Evolutionary conservation across 1,284 basidiomycete genomes (phyloP).

Genomic region (Ustilago hordei): DNA sequence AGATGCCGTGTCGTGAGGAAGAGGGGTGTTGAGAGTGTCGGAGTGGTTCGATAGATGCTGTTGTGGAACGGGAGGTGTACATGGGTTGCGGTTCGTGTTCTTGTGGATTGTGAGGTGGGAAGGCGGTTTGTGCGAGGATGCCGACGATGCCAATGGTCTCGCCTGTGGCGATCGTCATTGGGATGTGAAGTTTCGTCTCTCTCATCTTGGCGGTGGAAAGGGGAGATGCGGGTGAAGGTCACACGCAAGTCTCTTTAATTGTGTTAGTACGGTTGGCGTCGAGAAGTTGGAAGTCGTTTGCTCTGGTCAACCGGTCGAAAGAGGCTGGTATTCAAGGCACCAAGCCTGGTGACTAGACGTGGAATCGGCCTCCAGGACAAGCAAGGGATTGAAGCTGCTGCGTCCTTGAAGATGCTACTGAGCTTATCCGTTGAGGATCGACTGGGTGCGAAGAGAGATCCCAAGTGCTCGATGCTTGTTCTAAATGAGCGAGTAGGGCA

Average conservation of each 20-base stretch:
- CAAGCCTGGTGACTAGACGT: neutral
- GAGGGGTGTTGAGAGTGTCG: neutral
- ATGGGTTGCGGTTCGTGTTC: constrained; percentile 38
- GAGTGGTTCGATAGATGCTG: constrained; percentile 21
- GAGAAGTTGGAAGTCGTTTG: neutral
- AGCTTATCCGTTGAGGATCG: no score
- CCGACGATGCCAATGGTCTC: constrained; percentile 49
- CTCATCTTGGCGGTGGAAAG: constrained; percentile 25
- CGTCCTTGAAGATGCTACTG: no score
- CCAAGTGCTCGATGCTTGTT: no score
- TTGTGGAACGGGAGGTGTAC: constrained; percentile 31
- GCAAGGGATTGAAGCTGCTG: no score
- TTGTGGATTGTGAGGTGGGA: constrained; percentile 37
- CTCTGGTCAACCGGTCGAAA: neutral
- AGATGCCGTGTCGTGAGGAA: constrained; percentile 16
- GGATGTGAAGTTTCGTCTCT: constrained; percentile 53
- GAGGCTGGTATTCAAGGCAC: neutral
- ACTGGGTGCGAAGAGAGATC: no score
- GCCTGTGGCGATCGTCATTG: constrained; percentile 41
- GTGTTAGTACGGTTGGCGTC: neutral
- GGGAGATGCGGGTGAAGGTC: neutral
- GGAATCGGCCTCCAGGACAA: neutral
- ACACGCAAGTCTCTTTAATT: neutral
- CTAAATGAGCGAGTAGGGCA: no score
- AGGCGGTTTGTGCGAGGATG: constrained; percentile 42